A percentile compares a stretch with the other conserved stretches of the same genome.
Evolutionary conservation across 2,329 filamentous ascomycete species (phyloP).

Genomic region (Akanthomyces lecanii): DNA sequence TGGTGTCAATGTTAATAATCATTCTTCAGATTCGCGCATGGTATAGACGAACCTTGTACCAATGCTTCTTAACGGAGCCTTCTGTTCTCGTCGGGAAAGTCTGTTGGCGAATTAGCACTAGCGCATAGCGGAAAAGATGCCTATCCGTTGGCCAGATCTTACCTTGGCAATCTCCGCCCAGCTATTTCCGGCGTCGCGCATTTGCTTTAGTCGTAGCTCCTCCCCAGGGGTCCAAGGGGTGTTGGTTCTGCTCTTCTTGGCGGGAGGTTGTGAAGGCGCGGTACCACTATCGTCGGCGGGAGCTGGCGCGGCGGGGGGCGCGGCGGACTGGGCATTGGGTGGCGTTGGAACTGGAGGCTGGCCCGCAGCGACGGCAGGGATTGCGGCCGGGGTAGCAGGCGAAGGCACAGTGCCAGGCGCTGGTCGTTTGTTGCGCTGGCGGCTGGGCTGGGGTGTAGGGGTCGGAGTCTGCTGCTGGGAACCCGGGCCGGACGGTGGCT

Average conservation of each 20-base stretch:
- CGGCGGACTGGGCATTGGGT: conserved; percentile 28
- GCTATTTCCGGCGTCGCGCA: conserved; percentile 88
- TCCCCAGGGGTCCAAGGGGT: conserved; percentile 97
- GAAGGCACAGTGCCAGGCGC: conserved; percentile 37
- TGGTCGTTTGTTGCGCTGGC: conserved; percentile 41
- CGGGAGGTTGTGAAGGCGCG: conserved; percentile 46
- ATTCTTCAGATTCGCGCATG: no score
- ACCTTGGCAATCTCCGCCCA: conserved; percentile 99
- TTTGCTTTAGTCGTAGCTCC: conserved; percentile 85
- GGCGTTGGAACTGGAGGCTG: conserved; percentile 30
- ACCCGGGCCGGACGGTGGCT: conserved; percentile 34
- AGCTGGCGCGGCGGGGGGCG: conserved; percentile 15
- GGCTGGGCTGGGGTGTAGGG: conserved; percentile 35
- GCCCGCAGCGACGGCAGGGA: conserved; percentile 31
- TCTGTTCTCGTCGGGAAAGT: conserved; percentile 91
- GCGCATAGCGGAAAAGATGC: no score
- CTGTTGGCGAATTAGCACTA: conserved; percentile 42
- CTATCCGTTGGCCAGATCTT: conserved; percentile 46
- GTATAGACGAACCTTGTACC: conserved; percentile 75
- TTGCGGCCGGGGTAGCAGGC: conserved; percentile 29
- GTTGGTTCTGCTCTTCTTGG: conserved; percentile 96
- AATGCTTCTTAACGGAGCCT: conserved; percentile 98
- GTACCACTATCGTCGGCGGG: conserved; percentile 30
- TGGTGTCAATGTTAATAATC: background rate
- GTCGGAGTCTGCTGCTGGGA: conserved; percentile 36